These are phyloP conservation scores for Ceratopteris richardii DNA, from an alignment of 75 land plant species.

Conservation along the genomic window DNA sequence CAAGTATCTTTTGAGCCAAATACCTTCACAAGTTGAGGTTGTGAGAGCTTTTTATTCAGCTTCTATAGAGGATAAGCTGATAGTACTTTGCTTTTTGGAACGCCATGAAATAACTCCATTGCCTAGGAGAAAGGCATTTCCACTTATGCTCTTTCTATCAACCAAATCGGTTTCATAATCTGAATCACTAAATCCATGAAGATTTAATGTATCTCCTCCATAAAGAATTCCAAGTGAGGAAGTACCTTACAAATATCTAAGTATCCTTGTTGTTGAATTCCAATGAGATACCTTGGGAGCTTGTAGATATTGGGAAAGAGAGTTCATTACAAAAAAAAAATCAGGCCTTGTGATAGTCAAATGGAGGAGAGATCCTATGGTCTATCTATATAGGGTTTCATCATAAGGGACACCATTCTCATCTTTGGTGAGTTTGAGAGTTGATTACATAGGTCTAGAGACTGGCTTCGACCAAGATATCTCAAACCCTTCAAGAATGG, in stretches of 20 bases:
- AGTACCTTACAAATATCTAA: constrained; percentile 1
- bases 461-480: neutral
- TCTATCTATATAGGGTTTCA: neutral
- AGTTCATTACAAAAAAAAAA: neutral
- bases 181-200: neutral
- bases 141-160: constrained; percentile 4
- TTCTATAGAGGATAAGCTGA: too few species aligned
- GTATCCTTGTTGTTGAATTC: neutral
- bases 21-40: too few species aligned
- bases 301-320: neutral
- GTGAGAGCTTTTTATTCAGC: too few species aligned
- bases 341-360: neutral
- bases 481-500: neutral
- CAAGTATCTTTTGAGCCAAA: too few species aligned
- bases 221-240: neutral
- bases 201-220: constrained; percentile 1
- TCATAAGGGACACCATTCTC: neutral
- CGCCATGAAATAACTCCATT: neutral
- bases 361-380: neutral
- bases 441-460: neutral
- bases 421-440: neutral
- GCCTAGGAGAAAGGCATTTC: neutral
- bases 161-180: constrained; percentile 1
- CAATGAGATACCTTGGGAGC: neutral
- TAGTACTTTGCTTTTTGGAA: neutral